Evolutionary conservation across 257 asterid species (phyloP).

Genomic region (Jasminum sambac): DNA sequence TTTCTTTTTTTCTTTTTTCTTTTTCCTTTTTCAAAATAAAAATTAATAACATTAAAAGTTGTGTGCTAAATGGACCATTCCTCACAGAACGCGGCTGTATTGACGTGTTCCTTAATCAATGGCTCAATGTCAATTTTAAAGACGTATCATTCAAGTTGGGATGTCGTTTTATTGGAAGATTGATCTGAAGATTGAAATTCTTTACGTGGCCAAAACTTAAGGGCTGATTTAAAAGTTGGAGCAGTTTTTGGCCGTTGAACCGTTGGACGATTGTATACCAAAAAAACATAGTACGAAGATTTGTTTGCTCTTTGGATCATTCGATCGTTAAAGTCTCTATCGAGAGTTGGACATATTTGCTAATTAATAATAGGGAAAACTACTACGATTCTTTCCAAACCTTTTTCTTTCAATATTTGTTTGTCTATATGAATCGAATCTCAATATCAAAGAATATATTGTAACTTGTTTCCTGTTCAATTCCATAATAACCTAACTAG

Average conservation of each 20-base stretch:
- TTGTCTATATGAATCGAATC: neutral
- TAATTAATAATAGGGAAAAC: too few species aligned
- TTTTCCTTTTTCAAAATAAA: too few species aligned
- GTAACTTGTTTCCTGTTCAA: neutral
- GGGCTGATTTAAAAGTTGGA: conserved; percentile 15
- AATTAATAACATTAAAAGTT: conserved; percentile 13
- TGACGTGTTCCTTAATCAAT: conserved; percentile 24
- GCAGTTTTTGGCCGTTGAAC: conserved; percentile 41
- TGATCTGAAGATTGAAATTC: neutral
- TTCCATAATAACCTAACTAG: neutral
- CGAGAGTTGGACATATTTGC: neutral
- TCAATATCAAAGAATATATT: neutral
- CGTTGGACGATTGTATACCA: conserved; percentile 20
- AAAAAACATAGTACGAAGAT: conserved; percentile 1
- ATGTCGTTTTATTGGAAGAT: conserved; percentile 26
- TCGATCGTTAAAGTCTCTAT: conserved; percentile 16
- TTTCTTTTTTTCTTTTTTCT: too few species aligned
- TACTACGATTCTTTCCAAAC: too few species aligned
- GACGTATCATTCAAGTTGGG: conserved; percentile 36
- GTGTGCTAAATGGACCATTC: neutral
- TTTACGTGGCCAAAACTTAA: conserved; percentile 34
- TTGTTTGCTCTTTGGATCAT: conserved; percentile 10
- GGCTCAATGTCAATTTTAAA: conserved; percentile 25
- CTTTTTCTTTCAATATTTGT: too few species aligned
- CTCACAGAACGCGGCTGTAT: conserved; percentile 18